Percentiles rank a stretch among this genome's conserved stretches.
Evolutionary conservation across 1,284 basidiomycete species (phyloP).

Genomic region (Apiotrichum mycotoxinovorans): DNA sequence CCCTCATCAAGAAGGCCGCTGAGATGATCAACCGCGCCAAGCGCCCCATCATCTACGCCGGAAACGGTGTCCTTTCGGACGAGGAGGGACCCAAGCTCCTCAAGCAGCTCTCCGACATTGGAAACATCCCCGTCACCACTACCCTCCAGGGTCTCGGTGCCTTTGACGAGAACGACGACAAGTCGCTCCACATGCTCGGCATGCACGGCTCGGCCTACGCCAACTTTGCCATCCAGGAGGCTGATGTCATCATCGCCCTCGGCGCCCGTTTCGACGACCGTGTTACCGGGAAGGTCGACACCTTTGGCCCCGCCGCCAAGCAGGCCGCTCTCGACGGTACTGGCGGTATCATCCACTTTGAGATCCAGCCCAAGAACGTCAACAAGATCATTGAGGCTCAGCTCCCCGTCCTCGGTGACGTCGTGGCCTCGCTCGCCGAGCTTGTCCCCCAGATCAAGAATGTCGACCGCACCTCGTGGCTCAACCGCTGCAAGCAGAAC

Average conservation of each 20-base stretch:
- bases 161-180: slow-evolving; percentile 85
- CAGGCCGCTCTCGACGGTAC: slow-evolving; percentile 80
- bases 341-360: slow-evolving; percentile 98
- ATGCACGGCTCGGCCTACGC: slow-evolving; percentile 99
- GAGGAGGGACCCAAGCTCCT: slow-evolving; percentile 80
- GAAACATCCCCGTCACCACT: slow-evolving; percentile 95
- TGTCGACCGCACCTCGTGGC: slow-evolving; percentile 72
- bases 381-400: slow-evolving; percentile 98
- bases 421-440: slow-evolving; percentile 73
- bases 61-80: slow-evolving; percentile 82
- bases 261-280: slow-evolving; percentile 97
- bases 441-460: slow-evolving; percentile 73
- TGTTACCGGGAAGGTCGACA: slow-evolving; percentile 86
- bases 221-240: slow-evolving; percentile 94
- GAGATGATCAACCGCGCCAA: slow-evolving; percentile 87
- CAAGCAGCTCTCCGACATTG: slow-evolving; percentile 71
- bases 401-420: slow-evolving; percentile 91
- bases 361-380: slow-evolving; percentile 97
- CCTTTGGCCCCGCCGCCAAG: slow-evolving; percentile 85
- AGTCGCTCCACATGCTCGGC: slow-evolving; percentile 93
- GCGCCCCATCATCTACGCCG: slow-evolving; percentile 89
- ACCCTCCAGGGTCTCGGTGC: slow-evolving; percentile 93
- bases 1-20: slow-evolving; percentile 76
- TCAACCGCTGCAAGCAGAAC: slow-evolving; percentile 75
- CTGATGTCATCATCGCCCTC: slow-evolving; percentile 95